Evolutionary conservation across 495 filamentous ascomycete genomes (phyloP).

Genomic region (Hapsidospora chrysogenum): DNA sequence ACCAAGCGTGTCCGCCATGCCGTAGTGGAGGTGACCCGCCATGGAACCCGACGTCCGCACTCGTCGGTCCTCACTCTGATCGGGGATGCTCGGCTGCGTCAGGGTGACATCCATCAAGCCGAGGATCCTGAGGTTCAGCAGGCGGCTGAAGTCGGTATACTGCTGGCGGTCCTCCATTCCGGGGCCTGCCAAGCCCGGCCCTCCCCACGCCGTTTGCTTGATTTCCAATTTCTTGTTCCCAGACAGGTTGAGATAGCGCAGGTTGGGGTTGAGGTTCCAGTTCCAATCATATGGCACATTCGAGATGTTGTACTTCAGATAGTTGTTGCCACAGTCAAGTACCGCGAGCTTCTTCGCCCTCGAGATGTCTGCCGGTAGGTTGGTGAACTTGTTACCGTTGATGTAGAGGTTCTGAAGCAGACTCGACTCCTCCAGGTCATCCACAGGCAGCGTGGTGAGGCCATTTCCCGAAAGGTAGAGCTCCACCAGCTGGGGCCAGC

Average conservation of each 20-base stretch:
- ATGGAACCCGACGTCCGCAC: conserved; percentile 89
- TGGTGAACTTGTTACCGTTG: conserved; percentile 95
- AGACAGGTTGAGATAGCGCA: conserved; percentile 91
- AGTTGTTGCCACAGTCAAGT: conserved; percentile 88
- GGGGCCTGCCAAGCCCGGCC: conserved; percentile 10
- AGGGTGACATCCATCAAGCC: conserved; percentile 98
- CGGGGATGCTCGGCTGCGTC: conserved; percentile 71
- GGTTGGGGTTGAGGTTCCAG: conserved; percentile 93
- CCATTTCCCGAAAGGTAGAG: conserved; percentile 94
- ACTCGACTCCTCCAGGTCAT: conserved; percentile 81
- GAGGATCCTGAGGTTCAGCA: conserved; percentile 73
- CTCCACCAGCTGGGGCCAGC: conserved; percentile 78
- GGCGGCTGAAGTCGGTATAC: conserved; percentile 78
- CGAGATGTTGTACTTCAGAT: conserved; percentile 96
- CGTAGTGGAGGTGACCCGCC: conserved; percentile 76
- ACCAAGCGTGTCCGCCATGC: conserved; percentile 95
- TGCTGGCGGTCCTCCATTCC: conserved; percentile 43
- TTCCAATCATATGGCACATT: conserved; percentile 99
- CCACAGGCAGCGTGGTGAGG: conserved; percentile 74
- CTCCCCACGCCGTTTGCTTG: conserved; percentile 45
- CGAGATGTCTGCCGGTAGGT: conserved; percentile 85
- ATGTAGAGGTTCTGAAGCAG: conserved; percentile 81
- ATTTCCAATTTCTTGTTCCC: conserved; percentile 97
- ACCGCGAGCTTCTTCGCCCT: conserved; percentile 82
- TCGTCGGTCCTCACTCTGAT: conserved; percentile 87